These are phyloP conservation scores for Lyophyllum shimeji DNA, from an alignment of 768 basidiomycete genomes.

Conservation along the genomic window DNA sequence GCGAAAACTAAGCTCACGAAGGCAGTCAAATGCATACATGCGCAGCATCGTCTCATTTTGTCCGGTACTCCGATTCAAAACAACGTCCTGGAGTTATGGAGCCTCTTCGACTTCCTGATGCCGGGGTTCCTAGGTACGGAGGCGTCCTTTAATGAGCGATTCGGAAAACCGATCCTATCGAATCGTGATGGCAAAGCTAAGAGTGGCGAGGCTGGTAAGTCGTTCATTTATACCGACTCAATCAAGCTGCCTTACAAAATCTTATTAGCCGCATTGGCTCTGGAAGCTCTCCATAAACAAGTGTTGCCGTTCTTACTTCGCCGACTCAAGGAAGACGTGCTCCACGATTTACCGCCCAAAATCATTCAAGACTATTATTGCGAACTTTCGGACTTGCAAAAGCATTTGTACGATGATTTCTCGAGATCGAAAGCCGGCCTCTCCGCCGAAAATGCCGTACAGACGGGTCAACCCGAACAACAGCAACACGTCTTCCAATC, in stretches of 20 bases:
- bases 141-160: conserved; percentile 90
- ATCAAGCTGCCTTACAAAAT: background rate
- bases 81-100: conserved; percentile 98
- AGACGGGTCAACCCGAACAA: conserved; percentile 37
- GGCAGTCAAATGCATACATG: conserved; percentile 87
- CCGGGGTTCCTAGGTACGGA: conserved; percentile 99
- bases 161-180: conserved; percentile 92
- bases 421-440: conserved; percentile 71
- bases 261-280: conserved; percentile 77
- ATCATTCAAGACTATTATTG: conserved; percentile 99
- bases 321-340: conserved; percentile 94
- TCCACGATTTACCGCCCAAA: conserved; percentile 94
- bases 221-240: background rate
- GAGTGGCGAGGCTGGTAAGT: conserved; percentile 89
- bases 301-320: conserved; percentile 97
- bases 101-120: conserved; percentile 98
- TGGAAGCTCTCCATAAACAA: conserved; percentile 97
- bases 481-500: conserved; percentile 96
- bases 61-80: conserved; percentile 99
- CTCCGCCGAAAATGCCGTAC: conserved; percentile 65
- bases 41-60: conserved; percentile 91
- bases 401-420: conserved; percentile 92
- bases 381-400: conserved; percentile 93
- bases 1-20: conserved; percentile 97
- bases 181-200: conserved; percentile 95